These are phyloP conservation scores for Solanum arcanum DNA, from an alignment of 257 asterid genomes.

Conservation along the genomic window DNA sequence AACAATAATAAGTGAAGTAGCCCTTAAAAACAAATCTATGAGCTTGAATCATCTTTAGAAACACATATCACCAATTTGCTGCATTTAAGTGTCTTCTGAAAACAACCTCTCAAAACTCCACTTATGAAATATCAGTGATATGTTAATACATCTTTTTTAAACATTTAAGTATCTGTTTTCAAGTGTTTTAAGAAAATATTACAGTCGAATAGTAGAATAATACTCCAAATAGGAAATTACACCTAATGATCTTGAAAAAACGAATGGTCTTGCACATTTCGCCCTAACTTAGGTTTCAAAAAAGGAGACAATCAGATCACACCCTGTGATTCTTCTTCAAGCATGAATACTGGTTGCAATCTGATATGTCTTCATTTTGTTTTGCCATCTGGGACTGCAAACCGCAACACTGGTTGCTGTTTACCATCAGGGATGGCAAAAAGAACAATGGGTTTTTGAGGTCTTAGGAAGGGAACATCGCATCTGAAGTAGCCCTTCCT, in stretches of 20 bases:
- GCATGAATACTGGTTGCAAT: neutral
- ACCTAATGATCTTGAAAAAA: neutral
- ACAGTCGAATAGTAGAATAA: neutral
- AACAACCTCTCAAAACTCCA: neutral
- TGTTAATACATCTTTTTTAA: neutral
- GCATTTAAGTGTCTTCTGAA: neutral
- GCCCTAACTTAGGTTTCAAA: neutral
- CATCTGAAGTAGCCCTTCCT: slow-evolving; percentile 90
- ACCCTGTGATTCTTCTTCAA: neutral
- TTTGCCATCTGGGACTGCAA: slow-evolving; percentile 4
- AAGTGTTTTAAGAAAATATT: neutral
- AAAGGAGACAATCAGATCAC: neutral
- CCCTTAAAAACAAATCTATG: neutral
- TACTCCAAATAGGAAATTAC: neutral
- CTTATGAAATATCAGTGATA: neutral
- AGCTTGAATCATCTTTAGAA: neutral
- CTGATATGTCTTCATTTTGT: neutral
- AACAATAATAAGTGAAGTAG: neutral
- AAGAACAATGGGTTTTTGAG: slow-evolving; percentile 58
- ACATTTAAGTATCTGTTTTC: neutral
- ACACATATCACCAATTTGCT: neutral
- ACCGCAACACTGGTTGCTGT: slow-evolving; percentile 55
- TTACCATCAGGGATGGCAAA: slow-evolving; percentile 92
- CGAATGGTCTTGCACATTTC: neutral
- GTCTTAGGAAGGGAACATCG: slow-evolving; percentile 56